Evolutionary conservation across 192 early-diverging fungal species (phyloP), one percentile per base, ranked within the genome.

Genomic region (Endogone sp.): DNA sequence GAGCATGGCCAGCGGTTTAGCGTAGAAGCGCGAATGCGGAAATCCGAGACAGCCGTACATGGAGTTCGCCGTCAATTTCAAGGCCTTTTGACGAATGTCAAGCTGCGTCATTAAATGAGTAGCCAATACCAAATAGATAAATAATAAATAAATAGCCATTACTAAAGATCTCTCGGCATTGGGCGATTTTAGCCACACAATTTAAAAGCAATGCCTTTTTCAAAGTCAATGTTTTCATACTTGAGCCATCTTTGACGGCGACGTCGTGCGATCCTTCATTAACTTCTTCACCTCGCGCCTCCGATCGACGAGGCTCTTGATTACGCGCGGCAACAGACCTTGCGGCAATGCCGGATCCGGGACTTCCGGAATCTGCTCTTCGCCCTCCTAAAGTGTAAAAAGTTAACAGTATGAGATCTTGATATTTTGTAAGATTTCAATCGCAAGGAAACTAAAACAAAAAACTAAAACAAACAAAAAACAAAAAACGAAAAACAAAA

Each of bases 1-100:
- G 21, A 99, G 82, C 93, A 97, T 95, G 16, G 98, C 98, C n/a
- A 99, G 76, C 4, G 92, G 95, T 75, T 97, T 97, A 67, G 95
- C 95, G 63, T 93, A 96, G 79, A 99, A 99, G 10, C 98, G 86
- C 24, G 98, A 98, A 44, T 91, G 82, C 2, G 87, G 73, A 71
- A 93, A 97, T 10, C 98, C 98, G 29, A 99, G 80, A 82, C 97
- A 98, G 26, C 98, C 98, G 75, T 99, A 99, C 97, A 99, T 97
- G 63, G 88, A 91, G 82, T 99, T 99, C 44, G 98, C 98, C 3
- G 97, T 99, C 24, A 99, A 81, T 68, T 99, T 99, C 29, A 98
- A 84, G 55, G 94, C 98, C 59, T 86, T 83, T 72, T 99, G 98
- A 16, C 95, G 89, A 79, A 97, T 95, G 69, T 99, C 86, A 65